Evolutionary conservation across 805 yeast genomes (phyloP), one percentile per base, ranked within the genome.

Genomic region (Candida methanosorbosa): DNA sequence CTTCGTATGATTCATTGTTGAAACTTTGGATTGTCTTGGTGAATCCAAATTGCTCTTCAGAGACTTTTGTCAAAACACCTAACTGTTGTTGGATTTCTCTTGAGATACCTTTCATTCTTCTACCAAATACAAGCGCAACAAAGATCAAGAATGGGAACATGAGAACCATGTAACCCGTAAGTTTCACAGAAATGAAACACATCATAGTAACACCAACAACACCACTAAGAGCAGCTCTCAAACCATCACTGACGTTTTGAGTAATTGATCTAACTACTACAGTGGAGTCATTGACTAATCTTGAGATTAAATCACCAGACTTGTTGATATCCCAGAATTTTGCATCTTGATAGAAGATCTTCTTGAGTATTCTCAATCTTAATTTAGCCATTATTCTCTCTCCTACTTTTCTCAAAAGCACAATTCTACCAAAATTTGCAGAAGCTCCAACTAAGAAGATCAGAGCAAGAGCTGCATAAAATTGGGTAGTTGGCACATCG

Each of bases 171-270:
- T 83, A 78, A 7, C 81, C 75, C 0, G 96, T 85, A 39, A 90
- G 65, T 49, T 87, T 78, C 64, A 84, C 72, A 26, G 92, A 80
- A 9, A 88, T 92, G 45, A 75, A 75, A 42, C 84, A 65, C 97
- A 90, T 90, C 95, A 88, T 86, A 3, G 84, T 72, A 31, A 88
- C 62, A 6, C 97, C 97, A 27, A 85, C 94, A 31, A 72, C 64
- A 1, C 95, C 95, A 47, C 86, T 77, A 16, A 90, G 75, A 1
- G 78, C 55, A 0, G 97, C 78, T 38, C 97, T 64, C 25, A 87
- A 68, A n/a, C 97, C 97, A 54, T 90, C 97, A 38, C 92, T 80
- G 18, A 90, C 69, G 54, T 90, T 88, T 45, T 82, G 90, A 23
- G 96, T 85, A 15, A 90, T 74, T 0, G 95, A 77, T 48, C 80